These are phyloP conservation scores for Termitomyces sp. DNA, from an alignment of 768 basidiomycete genomes.

Conservation along the genomic window DNA sequence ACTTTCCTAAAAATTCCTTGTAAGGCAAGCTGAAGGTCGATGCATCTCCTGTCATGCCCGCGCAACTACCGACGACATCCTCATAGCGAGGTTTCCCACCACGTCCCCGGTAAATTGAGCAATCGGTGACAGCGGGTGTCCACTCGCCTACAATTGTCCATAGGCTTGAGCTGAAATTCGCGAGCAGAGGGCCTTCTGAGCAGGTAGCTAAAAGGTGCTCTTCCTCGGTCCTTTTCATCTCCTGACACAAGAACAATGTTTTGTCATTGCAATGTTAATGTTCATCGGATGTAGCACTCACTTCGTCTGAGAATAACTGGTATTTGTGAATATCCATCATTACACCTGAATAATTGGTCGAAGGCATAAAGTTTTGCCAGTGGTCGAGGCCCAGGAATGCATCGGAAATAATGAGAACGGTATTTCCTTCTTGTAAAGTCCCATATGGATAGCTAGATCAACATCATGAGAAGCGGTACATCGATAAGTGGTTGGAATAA, in stretches of 20 bases:
- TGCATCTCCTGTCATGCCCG: slow-evolving; percentile 64
- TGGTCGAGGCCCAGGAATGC: slow-evolving; percentile 72
- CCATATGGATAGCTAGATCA: slow-evolving; percentile 26
- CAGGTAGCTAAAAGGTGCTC: slow-evolving; percentile 64
- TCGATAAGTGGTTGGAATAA: not conserved
- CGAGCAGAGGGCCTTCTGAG: slow-evolving; percentile 33
- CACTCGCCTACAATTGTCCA: slow-evolving; percentile 90
- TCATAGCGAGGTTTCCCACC: slow-evolving; percentile 61
- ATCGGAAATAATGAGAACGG: slow-evolving; percentile 65
- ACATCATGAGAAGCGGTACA: not conserved
- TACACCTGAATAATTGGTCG: slow-evolving; percentile 54
- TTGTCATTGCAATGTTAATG: not conserved
- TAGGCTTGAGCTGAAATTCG: slow-evolving; percentile 50
- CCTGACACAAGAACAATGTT: slow-evolving; percentile 21
- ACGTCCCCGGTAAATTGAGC: slow-evolving; percentile 75
- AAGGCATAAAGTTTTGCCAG: slow-evolving; percentile 58
- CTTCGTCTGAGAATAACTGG: slow-evolving; percentile 62
- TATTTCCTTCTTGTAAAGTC: slow-evolving; percentile 46
- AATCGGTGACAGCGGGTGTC: slow-evolving; percentile 73
- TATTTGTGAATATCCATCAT: slow-evolving; percentile 79
- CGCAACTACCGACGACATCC: slow-evolving; percentile 72
- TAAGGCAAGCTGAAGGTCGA: slow-evolving; percentile 68
- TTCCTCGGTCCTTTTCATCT: slow-evolving; percentile 35
- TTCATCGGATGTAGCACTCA: slow-evolving; percentile 24
- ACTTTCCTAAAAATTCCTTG: slow-evolving; percentile 74